Conservation (phyloP, 1,139 yeast genomes). For the Magnusiomyces suaveolens region DNA sequence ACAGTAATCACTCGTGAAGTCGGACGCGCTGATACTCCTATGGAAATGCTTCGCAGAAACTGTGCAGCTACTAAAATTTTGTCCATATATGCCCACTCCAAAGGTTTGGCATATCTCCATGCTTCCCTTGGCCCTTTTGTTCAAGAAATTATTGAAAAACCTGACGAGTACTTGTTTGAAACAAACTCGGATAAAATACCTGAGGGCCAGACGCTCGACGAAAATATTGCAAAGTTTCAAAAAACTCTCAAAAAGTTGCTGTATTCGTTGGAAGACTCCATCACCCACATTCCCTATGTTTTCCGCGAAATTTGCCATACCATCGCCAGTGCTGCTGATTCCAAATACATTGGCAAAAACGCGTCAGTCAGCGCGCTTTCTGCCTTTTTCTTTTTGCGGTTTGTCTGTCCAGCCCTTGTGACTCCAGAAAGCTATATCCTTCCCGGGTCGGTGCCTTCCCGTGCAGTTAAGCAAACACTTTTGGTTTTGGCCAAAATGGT, state of each 20-base stretch:
- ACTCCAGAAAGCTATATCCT: constrained; percentile 58
- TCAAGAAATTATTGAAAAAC: constrained; percentile 41
- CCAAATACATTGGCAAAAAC: constrained; percentile 45
- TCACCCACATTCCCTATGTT: constrained; percentile 49
- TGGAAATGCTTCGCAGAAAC: constrained; percentile 70
- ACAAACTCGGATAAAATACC: constrained; percentile 33
- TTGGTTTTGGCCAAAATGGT: constrained; percentile 69
- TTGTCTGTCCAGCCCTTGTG: constrained; percentile 77
- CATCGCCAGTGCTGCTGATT: constrained; percentile 48
- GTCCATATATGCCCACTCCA: constrained; percentile 57
- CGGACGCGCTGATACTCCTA: constrained; percentile 46
- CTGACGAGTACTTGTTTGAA: constrained; percentile 62
- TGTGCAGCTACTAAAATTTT: constrained; percentile 72
- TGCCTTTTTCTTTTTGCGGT: constrained; percentile 67
- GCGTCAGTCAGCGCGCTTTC: constrained; percentile 62
- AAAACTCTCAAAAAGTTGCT: constrained; percentile 47
- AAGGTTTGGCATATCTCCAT: constrained; percentile 53
- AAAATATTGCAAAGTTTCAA: constrained; percentile 46
- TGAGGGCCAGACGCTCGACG: constrained; percentile 34
- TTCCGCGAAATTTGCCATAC: constrained; percentile 55
- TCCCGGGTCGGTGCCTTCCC: constrained; percentile 20
- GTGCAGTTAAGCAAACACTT: constrained; percentile 51
- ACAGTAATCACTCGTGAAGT: constrained; percentile 57
- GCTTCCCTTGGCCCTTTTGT: constrained; percentile 47
- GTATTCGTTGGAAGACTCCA: constrained; percentile 45